phyloP scores from a whole-genome alignment of 2,329 filamentous ascomycete genomes.

The Fusarium sp. region DNA sequence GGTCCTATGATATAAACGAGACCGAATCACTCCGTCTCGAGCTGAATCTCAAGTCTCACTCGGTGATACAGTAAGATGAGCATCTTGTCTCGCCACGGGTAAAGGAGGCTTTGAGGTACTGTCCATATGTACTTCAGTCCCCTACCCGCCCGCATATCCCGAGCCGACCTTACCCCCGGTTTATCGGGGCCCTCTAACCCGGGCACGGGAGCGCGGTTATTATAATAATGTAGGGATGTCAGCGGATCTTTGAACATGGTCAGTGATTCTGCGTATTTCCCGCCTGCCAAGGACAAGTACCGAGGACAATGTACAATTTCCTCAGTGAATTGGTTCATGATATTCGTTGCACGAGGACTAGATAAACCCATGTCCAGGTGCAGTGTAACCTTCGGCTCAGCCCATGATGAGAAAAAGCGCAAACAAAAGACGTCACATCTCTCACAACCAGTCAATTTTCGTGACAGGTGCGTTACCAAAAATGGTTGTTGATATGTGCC shows the following conservation, averaged over 20 bases:
- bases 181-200: conserved; percentile 23
- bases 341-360: conserved; percentile 3
- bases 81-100: conserved; percentile 10
- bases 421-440: conserved; percentile 30
- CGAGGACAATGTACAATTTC: not conserved
- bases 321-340: not conserved
- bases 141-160: conserved; percentile 19
- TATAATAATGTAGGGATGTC: not conserved
- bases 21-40: not conserved
- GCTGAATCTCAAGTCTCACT: not conserved
- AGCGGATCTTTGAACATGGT: not conserved
- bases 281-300: too few species aligned
- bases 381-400: conserved; percentile 24
- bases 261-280: too few species aligned
- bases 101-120: conserved; percentile 35
- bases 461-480: conserved; percentile 7
- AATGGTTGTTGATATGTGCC: not conserved
- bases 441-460: conserved; percentile 8
- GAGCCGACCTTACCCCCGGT: conserved; percentile 18
- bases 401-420: conserved; percentile 26
- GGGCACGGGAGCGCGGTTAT: conserved; percentile 10
- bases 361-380: conserved; percentile 8
- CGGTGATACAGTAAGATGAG: conserved; percentile 8
- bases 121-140: not conserved
- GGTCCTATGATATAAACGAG: not conserved